phyloP scores from a whole-genome alignment of 2,329 filamentous ascomycete species.

The Pleoardoris graminearum region DNA sequence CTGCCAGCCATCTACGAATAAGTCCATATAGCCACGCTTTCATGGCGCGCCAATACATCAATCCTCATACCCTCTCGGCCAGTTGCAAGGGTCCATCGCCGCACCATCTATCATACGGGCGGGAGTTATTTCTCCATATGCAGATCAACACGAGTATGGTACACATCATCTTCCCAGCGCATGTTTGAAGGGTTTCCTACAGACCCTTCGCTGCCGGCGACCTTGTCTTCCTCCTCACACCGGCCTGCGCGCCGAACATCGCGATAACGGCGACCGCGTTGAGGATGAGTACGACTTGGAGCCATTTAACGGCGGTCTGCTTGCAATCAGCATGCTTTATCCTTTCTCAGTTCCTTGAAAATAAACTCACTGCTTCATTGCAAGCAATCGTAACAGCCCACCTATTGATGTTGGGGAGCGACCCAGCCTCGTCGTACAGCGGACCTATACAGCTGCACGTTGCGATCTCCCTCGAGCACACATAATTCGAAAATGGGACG shows the following conservation, averaged over 20 bases:
- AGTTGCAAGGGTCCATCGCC: neutral
- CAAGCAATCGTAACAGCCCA: constrained; percentile 24
- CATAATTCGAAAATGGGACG: constrained; percentile 29
- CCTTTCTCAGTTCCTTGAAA: neutral
- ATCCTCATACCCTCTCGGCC: neutral
- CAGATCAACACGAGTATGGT: neutral
- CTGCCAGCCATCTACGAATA: neutral
- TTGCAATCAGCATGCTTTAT: neutral
- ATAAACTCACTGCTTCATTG: constrained; percentile 29
- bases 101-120: neutral
- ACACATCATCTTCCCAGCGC: neutral
- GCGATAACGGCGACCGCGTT: constrained; percentile 22
- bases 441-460: constrained; percentile 29
- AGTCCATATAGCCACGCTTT: neutral
- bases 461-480: constrained; percentile 34
- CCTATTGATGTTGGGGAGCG: constrained; percentile 12
- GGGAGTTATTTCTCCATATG: neutral
- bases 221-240: constrained; percentile 25
- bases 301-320: constrained; percentile 34
- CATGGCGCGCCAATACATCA: neutral
- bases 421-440: constrained; percentile 12
- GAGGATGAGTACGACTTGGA: constrained; percentile 31
- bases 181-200: neutral
- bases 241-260: constrained; percentile 29
- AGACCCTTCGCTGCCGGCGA: neutral